A percentile compares a stretch with the other conserved stretches of the same genome.
Conservation (phyloP, 2,329 filamentous ascomycete species). For the Aspergillus sp. region DNA sequence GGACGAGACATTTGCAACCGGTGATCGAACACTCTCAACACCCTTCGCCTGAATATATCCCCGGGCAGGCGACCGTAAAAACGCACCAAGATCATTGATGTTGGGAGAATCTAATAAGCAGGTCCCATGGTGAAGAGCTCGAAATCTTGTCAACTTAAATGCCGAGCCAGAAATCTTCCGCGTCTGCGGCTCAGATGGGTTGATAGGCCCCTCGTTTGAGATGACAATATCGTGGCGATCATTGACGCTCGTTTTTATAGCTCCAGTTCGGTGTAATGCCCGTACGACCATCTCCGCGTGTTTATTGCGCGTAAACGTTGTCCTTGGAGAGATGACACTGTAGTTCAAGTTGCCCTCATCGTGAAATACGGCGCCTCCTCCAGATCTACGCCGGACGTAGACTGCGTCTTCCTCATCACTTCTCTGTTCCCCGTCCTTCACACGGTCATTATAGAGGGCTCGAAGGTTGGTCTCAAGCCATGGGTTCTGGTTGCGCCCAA, state of each 20-base stretch:
- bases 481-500: conserved; percentile 96
- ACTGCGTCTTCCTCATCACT: conserved; percentile 37
- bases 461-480: conserved; percentile 84
- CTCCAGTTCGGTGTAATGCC: conserved; percentile 56
- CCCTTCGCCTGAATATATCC: conserved; percentile 74
- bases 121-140: conserved; percentile 89
- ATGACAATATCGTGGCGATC: conserved; percentile 90
- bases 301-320: conserved; percentile 72
- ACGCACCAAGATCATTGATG: conserved; percentile 61
- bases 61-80: conserved; percentile 74
- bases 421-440: conserved; percentile 10
- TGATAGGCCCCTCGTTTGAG: conserved; percentile 31
- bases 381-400: conserved; percentile 78
- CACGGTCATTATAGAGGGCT: conserved; percentile 47
- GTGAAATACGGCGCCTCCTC: conserved; percentile 87
- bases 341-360: conserved; percentile 93
- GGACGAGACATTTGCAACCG: conserved; percentile 72
- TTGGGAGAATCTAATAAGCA: conserved; percentile 77
- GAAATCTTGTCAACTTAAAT: conserved; percentile 79
- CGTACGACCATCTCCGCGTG: conserved; percentile 90
- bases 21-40: conserved; percentile 85
- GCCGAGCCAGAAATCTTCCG: conserved; percentile 91
- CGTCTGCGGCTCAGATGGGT: conserved; percentile 29
- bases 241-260: conserved; percentile 68
- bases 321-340: conserved; percentile 78